Evolutionary conservation across 2,329 filamentous ascomycete species (phyloP).

Genomic region (Trichoderma atrobrunneum): DNA sequence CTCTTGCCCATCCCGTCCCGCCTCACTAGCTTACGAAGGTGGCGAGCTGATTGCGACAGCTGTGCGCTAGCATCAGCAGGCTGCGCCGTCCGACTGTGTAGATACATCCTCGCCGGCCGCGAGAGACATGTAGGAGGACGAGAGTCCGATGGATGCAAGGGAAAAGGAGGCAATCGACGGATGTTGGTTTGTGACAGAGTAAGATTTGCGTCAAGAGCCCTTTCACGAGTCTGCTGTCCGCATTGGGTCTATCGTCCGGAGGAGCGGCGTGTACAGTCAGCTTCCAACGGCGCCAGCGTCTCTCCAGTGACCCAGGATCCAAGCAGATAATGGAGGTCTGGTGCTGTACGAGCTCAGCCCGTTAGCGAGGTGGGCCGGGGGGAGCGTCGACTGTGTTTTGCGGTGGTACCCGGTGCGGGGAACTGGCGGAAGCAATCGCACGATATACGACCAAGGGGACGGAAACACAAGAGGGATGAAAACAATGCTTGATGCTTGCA

Average conservation of each 20-base stretch:
- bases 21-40: slow-evolving; percentile 6
- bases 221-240: slow-evolving; percentile 11
- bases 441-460: background rate
- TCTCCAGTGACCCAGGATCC: slow-evolving; percentile 16
- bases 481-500: background rate
- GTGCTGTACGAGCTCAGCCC: slow-evolving; percentile 3
- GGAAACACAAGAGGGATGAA: background rate
- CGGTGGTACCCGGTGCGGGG: slow-evolving; percentile 5
- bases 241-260: slow-evolving; percentile 9
- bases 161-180: background rate
- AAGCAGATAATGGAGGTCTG: slow-evolving; percentile 7
- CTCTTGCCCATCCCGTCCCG: background rate
- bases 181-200: background rate
- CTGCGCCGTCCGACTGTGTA: slow-evolving; percentile 14
- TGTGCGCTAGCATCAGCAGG: slow-evolving; percentile 3
- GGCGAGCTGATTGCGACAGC: slow-evolving; percentile 16
- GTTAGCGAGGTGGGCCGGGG: slow-evolving; percentile 14
- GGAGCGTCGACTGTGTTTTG: background rate
- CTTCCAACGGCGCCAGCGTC: background rate
- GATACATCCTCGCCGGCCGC: slow-evolving; percentile 16
- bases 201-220: background rate
- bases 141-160: background rate
- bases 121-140: slow-evolving; percentile 16
- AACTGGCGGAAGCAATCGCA: background rate
- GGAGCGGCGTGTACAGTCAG: slow-evolving; percentile 4